Evolutionary conservation across 768 basidiomycete genomes (phyloP).

Genomic region (Termitomyces sp.): DNA sequence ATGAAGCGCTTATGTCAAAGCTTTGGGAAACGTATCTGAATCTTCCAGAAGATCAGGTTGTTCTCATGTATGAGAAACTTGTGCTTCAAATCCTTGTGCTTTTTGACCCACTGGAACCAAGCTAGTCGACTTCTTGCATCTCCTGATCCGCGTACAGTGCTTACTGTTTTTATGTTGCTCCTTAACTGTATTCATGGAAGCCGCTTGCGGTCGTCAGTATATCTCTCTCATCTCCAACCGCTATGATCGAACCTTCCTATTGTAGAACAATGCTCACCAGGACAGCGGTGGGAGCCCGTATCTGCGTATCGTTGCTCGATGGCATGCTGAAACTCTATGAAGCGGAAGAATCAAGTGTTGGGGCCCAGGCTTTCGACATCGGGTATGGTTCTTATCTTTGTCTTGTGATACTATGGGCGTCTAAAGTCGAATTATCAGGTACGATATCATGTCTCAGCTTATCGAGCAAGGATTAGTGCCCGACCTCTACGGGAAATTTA

Average conservation of each 20-base stretch:
- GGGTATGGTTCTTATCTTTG: constrained; percentile 42
- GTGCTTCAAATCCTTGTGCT: background rate
- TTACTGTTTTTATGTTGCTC: constrained; percentile 65
- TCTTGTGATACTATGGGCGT: constrained; percentile 1
- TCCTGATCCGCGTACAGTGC: constrained; percentile 54
- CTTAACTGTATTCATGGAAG: constrained; percentile 65
- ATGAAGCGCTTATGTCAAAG: constrained; percentile 47
- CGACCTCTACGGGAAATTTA: constrained; percentile 53
- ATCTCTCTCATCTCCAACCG: constrained; percentile 1
- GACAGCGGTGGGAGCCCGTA: constrained; percentile 51
- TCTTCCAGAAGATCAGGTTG: constrained; percentile 65
- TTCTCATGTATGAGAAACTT: constrained; percentile 57
- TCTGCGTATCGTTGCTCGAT: constrained; percentile 68
- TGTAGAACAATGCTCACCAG: constrained; percentile 47
- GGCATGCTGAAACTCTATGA: constrained; percentile 69
- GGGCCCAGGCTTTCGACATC: constrained; percentile 67
- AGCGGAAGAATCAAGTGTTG: constrained; percentile 56
- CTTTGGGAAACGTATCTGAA: constrained; percentile 64
- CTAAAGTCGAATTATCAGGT: constrained; percentile 32
- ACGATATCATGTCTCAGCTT: constrained; percentile 57
- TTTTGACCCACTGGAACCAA: constrained; percentile 16
- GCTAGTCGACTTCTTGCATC: constrained; percentile 57
- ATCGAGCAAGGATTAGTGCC: constrained; percentile 56
- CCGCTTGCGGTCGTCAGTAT: constrained; percentile 48
- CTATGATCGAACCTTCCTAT: constrained; percentile 8